Percentiles rank a stretch among this genome's conserved stretches.
These are phyloP conservation scores for Prototheca cutis DNA, from an alignment of 163 green algal species.

Conservation along the genomic window DNA sequence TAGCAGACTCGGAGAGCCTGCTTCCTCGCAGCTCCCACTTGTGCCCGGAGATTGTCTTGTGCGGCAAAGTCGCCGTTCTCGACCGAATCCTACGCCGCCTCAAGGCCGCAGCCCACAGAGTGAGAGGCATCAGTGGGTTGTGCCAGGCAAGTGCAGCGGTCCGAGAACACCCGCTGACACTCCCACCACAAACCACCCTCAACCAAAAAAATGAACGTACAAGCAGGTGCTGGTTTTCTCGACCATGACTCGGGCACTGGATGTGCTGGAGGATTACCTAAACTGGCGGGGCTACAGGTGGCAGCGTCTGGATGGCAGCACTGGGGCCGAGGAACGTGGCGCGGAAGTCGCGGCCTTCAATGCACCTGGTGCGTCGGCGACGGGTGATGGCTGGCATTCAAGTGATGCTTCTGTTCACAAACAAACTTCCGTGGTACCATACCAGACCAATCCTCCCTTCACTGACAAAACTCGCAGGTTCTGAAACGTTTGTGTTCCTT, in stretches of 20 bases:
- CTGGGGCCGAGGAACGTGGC: conserved; percentile 57
- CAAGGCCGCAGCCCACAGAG: conserved; percentile 74
- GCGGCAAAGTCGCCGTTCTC: conserved; percentile 76
- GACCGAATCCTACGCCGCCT: conserved; percentile 85
- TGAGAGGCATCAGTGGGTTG: not conserved
- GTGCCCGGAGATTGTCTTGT: conserved; percentile 57
- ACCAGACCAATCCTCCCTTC: too few relatives aligned
- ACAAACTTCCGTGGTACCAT: too few relatives aligned
- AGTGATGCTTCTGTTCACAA: too few relatives aligned
- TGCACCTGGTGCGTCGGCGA: conserved; percentile 34
- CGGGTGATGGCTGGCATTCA: too few relatives aligned
- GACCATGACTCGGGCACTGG: conserved; percentile 88
- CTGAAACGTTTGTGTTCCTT: conserved; percentile 69
- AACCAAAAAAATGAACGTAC: too few relatives aligned
- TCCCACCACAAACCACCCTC: too few relatives aligned
- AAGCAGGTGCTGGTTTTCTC: conserved; percentile 81
- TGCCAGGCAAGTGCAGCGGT: too few relatives aligned
- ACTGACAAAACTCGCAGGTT: too few relatives aligned
- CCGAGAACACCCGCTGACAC: too few relatives aligned
- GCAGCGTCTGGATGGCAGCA: conserved; percentile 89
- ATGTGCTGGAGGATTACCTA: conserved; percentile 92
- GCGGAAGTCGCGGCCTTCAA: conserved; percentile 93
- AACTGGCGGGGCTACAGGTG: conserved; percentile 70
- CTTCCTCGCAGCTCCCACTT: conserved; percentile 23
- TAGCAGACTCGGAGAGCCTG: conserved; percentile 38